Percentiles rank a stretch among this genome's conserved stretches.
Conservation (phyloP, 352 stramenopile genomes). For the Globisporangium emineosum region DNA sequence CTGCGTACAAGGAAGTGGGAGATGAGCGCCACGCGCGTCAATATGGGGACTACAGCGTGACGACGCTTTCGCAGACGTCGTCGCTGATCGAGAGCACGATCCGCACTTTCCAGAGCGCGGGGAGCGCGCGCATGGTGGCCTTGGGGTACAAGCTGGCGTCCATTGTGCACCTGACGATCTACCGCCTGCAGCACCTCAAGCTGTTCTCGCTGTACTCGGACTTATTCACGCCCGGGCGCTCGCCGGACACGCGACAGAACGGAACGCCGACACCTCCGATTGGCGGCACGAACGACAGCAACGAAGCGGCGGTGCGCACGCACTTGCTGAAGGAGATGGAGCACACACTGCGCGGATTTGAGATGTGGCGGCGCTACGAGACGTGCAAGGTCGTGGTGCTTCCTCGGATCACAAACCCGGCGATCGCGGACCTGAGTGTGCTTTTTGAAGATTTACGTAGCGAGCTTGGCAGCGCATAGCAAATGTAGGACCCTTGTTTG, state of each 20-base stretch:
- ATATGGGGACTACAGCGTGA: conserved; percentile 63
- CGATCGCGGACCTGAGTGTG: conserved; percentile 55
- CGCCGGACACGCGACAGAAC: conserved; percentile 68
- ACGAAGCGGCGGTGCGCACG: conserved; percentile 62
- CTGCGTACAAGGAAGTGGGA: conserved; percentile 67
- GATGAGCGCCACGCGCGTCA: conserved; percentile 57
- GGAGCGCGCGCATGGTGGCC: conserved; percentile 59
- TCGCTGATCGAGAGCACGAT: conserved; percentile 81
- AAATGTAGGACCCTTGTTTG: neutral
- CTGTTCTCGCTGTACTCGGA: conserved; percentile 80
- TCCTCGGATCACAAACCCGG: conserved; percentile 70
- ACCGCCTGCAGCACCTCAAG: conserved; percentile 79
- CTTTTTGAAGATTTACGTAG: conserved; percentile 73
- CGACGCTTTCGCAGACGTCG: conserved; percentile 72
- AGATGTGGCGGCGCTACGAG: conserved; percentile 87
- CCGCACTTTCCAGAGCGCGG: conserved; percentile 53
- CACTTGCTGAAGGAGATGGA: conserved; percentile 85
- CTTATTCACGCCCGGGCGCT: conserved; percentile 70
- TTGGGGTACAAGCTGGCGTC: conserved; percentile 81
- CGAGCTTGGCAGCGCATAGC: conserved; percentile 42
- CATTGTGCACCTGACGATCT: conserved; percentile 77
- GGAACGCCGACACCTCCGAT: conserved; percentile 67
- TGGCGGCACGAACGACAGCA: conserved; percentile 42
- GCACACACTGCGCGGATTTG: conserved; percentile 78
- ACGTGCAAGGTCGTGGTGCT: conserved; percentile 63